phyloP scores from a whole-genome alignment of 2,329 filamentous ascomycete species.

The Phialophora expanda region DNA sequence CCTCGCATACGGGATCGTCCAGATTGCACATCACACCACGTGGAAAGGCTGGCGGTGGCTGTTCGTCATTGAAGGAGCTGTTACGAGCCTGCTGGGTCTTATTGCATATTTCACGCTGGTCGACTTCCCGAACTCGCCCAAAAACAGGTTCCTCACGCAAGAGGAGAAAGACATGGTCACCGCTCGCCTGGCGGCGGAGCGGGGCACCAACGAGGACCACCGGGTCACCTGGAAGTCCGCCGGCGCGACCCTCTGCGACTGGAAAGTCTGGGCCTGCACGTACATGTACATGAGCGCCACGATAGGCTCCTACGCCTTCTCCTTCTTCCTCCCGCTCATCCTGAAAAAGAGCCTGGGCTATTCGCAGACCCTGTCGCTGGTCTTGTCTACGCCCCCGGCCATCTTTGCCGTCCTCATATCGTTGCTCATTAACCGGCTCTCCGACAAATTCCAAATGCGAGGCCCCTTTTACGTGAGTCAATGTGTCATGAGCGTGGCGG shows the following conservation, averaged over 20 bases:
- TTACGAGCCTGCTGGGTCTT: slow-evolving; percentile 39
- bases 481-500: slow-evolving; percentile 35
- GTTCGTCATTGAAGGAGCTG: slow-evolving; percentile 56
- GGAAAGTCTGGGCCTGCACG: slow-evolving; percentile 58
- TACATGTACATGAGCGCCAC: slow-evolving; percentile 49
- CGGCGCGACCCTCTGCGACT: slow-evolving; percentile 51
- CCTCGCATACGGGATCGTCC: slow-evolving; percentile 32
- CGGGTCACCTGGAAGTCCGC: slow-evolving; percentile 53
- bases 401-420: slow-evolving; percentile 40
- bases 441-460: slow-evolving; percentile 41
- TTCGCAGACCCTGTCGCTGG: slow-evolving; percentile 37
- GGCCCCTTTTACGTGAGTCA: slow-evolving; percentile 41
- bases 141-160: slow-evolving; percentile 40
- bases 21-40: slow-evolving; percentile 33
- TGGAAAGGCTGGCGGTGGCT: slow-evolving; percentile 53
- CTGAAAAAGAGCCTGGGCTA: slow-evolving; percentile 43
- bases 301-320: slow-evolving; percentile 46
- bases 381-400: slow-evolving; percentile 41
- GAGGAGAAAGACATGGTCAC: slow-evolving; percentile 41
- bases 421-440: slow-evolving; percentile 39
- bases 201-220: slow-evolving; percentile 57
- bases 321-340: slow-evolving; percentile 32
- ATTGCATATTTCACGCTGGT: slow-evolving; percentile 24
- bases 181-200: slow-evolving; percentile 60
- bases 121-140: slow-evolving; percentile 42